phyloP scores from a whole-genome alignment of 495 filamentous ascomycete species.

The Daldinia caldariorum region DNA sequence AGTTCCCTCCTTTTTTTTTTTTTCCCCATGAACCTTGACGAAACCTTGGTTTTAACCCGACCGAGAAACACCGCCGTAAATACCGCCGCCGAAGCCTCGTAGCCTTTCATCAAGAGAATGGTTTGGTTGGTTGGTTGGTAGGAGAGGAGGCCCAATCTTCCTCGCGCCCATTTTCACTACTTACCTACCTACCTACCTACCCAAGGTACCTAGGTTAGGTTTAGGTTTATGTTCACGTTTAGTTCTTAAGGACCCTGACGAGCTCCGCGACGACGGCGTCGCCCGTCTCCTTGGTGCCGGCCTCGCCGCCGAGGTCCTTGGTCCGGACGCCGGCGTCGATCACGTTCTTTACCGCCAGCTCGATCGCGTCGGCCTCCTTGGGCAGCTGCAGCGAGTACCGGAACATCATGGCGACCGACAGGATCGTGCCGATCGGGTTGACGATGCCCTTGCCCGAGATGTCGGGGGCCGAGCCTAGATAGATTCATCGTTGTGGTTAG shows the following conservation, averaged over 20 bases:
- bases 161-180: too few relatives aligned
- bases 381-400: constrained; percentile 85
- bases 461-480: constrained; percentile 71
- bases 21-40: not conserved
- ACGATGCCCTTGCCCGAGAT: constrained; percentile 91
- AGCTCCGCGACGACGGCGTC: constrained; percentile 81
- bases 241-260: constrained; percentile 61
- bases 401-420: constrained; percentile 92
- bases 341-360: constrained; percentile 80
- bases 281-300: constrained; percentile 79
- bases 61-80: constrained; percentile 6
- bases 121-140: too few relatives aligned
- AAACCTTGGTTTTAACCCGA: not conserved
- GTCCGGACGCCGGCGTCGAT: constrained; percentile 80
- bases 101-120: too few relatives aligned
- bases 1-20: not conserved
- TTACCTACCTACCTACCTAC: too few relatives aligned
- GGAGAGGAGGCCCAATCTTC: too few relatives aligned
- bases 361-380: constrained; percentile 74
- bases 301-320: constrained; percentile 78
- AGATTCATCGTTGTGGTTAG: not conserved
- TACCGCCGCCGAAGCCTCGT: too few relatives aligned
- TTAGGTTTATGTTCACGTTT: too few relatives aligned
- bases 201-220: too few relatives aligned
- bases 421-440: constrained; percentile 83